phyloP scores from a whole-genome alignment of 768 basidiomycete species.

The Trametes punicea region DNA sequence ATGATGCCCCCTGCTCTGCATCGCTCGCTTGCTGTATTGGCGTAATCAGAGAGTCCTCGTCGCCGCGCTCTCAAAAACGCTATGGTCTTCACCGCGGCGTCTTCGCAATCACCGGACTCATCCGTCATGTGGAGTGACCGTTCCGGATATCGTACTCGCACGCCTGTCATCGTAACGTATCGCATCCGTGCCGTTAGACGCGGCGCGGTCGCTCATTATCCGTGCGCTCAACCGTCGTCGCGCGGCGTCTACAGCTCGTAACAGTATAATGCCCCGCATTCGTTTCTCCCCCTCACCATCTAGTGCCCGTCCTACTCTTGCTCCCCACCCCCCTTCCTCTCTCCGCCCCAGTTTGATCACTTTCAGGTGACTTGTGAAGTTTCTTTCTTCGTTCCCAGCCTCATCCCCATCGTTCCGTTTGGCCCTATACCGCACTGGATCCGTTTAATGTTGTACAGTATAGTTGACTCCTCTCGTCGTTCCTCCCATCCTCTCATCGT shows the following conservation, averaged over 20 bases:
- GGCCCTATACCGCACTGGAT: slow-evolving; percentile 3
- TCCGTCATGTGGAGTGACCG: neutral
- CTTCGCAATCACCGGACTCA: neutral
- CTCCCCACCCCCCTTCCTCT: neutral
- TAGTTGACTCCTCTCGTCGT: neutral
- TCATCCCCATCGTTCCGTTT: neutral
- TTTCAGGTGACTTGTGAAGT: neutral
- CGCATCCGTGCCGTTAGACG: slow-evolving; percentile 6
- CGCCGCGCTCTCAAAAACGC: slow-evolving; percentile 4
- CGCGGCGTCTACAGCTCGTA: slow-evolving; percentile 13
- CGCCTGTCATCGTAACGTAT: slow-evolving; percentile 1
- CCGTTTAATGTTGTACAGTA: neutral
- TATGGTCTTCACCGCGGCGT: no score
- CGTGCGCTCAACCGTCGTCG: neutral
- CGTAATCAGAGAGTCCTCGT: neutral
- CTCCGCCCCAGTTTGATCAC: neutral
- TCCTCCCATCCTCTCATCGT: neutral
- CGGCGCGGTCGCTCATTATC: neutral
- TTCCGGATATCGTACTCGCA: neutral
- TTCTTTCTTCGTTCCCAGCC: neutral
- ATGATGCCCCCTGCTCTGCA: neutral
- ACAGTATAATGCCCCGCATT: slow-evolving; percentile 12
- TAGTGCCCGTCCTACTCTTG: neutral
- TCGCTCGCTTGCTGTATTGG: neutral
- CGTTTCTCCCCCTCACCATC: neutral